Evolutionary conservation across 2,329 filamentous ascomycete species (phyloP).

Genomic region (Ambrosiella cleistominuta): DNA sequence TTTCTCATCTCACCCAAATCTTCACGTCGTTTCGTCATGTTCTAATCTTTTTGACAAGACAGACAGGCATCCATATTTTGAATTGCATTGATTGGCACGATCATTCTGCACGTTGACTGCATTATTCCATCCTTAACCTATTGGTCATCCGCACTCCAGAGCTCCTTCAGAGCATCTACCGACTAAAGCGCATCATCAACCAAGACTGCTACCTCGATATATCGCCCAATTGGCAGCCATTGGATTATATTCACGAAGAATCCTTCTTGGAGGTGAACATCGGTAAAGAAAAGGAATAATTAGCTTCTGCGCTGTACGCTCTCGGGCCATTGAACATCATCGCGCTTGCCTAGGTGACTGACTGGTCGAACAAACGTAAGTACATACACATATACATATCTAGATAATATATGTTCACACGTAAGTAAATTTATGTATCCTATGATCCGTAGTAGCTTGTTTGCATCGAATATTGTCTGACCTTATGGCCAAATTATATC

Average conservation of each 20-base stretch:
- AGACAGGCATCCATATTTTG: background rate
- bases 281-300: too few species aligned
- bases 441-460: background rate
- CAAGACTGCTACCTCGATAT: background rate
- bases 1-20: background rate
- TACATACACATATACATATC: too few species aligned
- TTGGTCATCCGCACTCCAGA: background rate
- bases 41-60: background rate
- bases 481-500: too few species aligned
- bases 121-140: background rate
- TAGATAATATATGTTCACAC: too few species aligned
- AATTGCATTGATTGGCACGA: background rate
- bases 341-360: too few species aligned
- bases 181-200: background rate
- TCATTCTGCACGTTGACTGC: background rate
- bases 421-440: background rate
- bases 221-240: background rate
- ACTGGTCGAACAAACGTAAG: too few species aligned
- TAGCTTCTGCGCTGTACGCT: background rate
- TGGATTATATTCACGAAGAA: too few species aligned
- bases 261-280: too few species aligned
- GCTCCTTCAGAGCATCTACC: background rate
- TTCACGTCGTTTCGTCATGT: background rate
- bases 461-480: background rate
- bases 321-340: background rate